Evolutionary conservation across 345 rosid genomes (phyloP).

Genomic region (Hibiscus tridactylites): DNA sequence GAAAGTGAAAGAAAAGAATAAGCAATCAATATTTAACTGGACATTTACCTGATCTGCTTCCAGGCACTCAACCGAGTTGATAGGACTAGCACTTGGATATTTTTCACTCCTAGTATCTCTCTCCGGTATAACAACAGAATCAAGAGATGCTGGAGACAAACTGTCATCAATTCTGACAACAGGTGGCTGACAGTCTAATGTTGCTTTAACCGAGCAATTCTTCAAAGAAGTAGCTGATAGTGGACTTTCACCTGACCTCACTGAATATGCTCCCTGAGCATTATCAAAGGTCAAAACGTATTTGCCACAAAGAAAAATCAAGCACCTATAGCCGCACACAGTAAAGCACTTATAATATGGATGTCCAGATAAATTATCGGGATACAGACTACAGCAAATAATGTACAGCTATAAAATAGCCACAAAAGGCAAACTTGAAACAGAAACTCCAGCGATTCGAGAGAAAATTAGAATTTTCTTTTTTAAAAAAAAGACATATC

Average conservation of each 20-base stretch:
- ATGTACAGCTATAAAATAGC: neutral
- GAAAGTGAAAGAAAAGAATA: neutral
- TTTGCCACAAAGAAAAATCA: neutral
- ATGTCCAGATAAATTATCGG: neutral
- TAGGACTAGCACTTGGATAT: constrained; percentile 48
- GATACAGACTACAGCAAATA: neutral
- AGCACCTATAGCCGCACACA: neutral
- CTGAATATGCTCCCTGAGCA: constrained; percentile 40
- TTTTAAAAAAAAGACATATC: neutral
- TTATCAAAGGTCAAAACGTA: neutral
- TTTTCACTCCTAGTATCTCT: constrained; percentile 53
- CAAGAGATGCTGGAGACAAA: constrained; percentile 76
- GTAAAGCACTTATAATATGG: neutral
- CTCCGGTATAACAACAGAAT: constrained; percentile 77
- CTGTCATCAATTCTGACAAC: constrained; percentile 64
- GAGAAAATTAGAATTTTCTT: neutral
- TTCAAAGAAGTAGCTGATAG: constrained; percentile 47
- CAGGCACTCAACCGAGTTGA: constrained; percentile 72
- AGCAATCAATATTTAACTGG: neutral
- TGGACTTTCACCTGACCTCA: constrained; percentile 59
- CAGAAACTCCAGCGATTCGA: neutral
- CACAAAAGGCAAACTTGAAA: neutral
- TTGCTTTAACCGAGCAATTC: constrained; percentile 36
- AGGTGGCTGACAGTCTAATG: constrained; percentile 45
- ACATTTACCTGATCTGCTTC: constrained; percentile 73